These are phyloP conservation scores for Monosporozyma siamensis DNA, from an alignment of 805 yeast species.

Conservation along the genomic window DNA sequence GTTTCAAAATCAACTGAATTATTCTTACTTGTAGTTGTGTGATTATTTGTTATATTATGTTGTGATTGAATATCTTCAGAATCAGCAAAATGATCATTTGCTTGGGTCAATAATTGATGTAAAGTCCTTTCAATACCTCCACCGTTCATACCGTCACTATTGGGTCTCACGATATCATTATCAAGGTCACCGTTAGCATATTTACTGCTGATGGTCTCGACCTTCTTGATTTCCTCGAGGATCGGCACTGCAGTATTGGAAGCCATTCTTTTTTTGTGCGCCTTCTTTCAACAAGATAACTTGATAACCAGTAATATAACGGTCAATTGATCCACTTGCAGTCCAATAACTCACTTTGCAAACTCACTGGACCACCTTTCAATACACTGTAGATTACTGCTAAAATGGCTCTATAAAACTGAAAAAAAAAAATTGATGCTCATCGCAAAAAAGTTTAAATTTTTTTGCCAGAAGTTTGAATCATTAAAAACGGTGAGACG, in stretches of 20 bases:
- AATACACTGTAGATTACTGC: not conserved
- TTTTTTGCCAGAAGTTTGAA: not conserved
- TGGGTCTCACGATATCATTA: too few relatives aligned
- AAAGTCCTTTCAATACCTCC: slow-evolving; percentile 15
- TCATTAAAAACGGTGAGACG: too few relatives aligned
- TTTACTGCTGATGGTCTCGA: not conserved
- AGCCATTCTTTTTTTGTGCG: not conserved
- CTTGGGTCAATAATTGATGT: slow-evolving; percentile 16
- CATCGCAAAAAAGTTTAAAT: not conserved
- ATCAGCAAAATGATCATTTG: slow-evolving; percentile 7
- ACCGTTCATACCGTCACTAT: slow-evolving; percentile 4
- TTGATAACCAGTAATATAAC: too few relatives aligned
- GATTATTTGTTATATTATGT: not conserved
- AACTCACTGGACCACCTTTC: not conserved
- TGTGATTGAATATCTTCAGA: not conserved
- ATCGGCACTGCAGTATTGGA: not conserved
- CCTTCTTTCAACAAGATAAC: too few relatives aligned
- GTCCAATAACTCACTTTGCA: too few relatives aligned
- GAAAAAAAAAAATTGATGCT: not conserved
- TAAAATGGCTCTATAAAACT: not conserved
- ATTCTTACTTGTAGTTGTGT: not conserved
- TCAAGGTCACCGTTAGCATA: too few relatives aligned
- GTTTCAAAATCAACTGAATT: not conserved
- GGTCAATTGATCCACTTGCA: not conserved
- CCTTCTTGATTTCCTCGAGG: not conserved